Base-by-base conservation (phyloP, 495 filamentous ascomycete genomes). In the Penicillium samsonianum region DNA sequence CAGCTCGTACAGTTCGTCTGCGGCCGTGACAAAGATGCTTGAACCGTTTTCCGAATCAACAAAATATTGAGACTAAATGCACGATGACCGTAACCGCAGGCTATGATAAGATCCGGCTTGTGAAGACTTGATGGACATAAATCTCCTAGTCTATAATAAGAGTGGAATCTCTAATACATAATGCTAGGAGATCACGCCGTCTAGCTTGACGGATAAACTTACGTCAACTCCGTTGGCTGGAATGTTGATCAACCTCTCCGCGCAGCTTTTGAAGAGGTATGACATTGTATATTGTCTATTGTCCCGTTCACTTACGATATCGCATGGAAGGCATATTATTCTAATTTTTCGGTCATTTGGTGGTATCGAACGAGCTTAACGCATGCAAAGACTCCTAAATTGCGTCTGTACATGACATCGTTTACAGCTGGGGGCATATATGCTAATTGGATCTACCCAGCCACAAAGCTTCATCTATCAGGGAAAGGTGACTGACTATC, bases 391-490 rank as follows among this genome's bases (percentile, higher is more conserved):
- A 17, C 2, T 38, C 2, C 33, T 16, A 37, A 38, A 38, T 16
- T n/a, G 14, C 16, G 16, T 38, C 35, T 5, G 11, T 22, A 3
- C 11, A 11, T 14, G 19, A 23, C 41, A 14, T 5, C 20, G 10
- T 43, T 11, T 10, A 5, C 10, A 43, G 20, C 11, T 14, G 6
- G 6, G 45, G 31, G 3, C 4, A 12, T 51, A 1, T 28, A 31
- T 31, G 12, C 17, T 30, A 17, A 42, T 22, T 7, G 38, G 19
- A 10, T 11, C 25, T 42, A 4, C 25, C 2, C 23, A 43, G 17
- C 17, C 9, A 53, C 33, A 4, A 22, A 19, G 51, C 40, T 45
- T 53, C 31, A 31, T 33, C 17, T 28, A 53, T 12, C 28, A 53
- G 33, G 51, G 25, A 19, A 25, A 4, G 10, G n/a, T n/a, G n/a